These are phyloP conservation scores for Parietaria judaica DNA, from an alignment of 306 rosid species.

Conservation along the genomic window DNA sequence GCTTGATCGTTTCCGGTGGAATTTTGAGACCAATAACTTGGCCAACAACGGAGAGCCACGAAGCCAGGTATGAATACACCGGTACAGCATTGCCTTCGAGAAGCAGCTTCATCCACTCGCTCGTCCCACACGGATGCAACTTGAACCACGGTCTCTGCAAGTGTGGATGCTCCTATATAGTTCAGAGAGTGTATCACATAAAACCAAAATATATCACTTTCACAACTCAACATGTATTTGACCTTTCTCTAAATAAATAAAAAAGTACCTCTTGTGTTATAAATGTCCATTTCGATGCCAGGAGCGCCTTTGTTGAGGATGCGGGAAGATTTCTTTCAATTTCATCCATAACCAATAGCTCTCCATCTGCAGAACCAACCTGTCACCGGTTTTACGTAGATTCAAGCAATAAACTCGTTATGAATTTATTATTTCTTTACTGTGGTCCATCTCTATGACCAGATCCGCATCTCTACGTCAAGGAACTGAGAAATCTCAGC, in stretches of 20 bases:
- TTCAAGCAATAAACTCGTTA: no score
- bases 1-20: slow-evolving; percentile 44
- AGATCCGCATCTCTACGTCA: no score
- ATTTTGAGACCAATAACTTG: slow-evolving; percentile 66
- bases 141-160: slow-evolving; percentile 84
- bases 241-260: not conserved
- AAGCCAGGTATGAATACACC: slow-evolving; percentile 44
- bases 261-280: slow-evolving; percentile 59
- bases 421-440: no score
- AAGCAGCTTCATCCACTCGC: slow-evolving; percentile 89
- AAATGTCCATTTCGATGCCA: slow-evolving; percentile 84
- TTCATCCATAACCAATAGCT: slow-evolving; percentile 43
- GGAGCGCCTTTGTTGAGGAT: slow-evolving; percentile 37
- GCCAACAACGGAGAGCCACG: slow-evolving; percentile 84
- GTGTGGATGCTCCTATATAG: slow-evolving; percentile 71
- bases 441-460: no score
- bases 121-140: slow-evolving; percentile 84
- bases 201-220: not conserved
- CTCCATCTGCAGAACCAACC: slow-evolving; percentile 47
- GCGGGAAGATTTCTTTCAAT: slow-evolving; percentile 58
- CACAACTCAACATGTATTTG: no score
- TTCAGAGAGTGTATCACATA: not conserved
- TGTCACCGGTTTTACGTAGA: not conserved
- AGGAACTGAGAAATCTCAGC: no score
- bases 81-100: slow-evolving; percentile 21